A percentile compares a stretch with the other conserved stretches of the same genome.
phyloP scores from a whole-genome alignment of 768 basidiomycete species.

The Mycena leptocephala region DNA sequence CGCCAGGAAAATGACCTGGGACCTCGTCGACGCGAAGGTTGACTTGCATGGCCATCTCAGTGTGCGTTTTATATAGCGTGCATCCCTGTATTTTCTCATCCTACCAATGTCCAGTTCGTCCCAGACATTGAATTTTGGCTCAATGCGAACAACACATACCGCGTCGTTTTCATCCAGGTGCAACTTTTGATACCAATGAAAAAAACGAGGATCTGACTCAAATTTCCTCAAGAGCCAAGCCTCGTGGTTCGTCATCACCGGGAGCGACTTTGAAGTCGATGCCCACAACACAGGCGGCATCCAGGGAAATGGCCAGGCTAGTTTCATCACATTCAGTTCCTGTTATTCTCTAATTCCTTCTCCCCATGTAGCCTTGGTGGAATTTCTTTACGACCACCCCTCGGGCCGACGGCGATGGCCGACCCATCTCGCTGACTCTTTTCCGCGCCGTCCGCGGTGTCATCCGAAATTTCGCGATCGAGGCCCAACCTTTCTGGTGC shows the following conservation, averaged over 20 bases:
- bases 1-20: constrained; percentile 58
- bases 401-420: constrained; percentile 69
- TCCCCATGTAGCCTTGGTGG: constrained; percentile 65
- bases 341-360: not conserved
- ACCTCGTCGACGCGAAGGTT: constrained; percentile 47
- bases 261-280: constrained; percentile 69
- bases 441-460: constrained; percentile 60
- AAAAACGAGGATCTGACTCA: not conserved
- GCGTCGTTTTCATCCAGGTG: constrained; percentile 76
- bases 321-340: not conserved
- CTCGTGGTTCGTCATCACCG: constrained; percentile 77
- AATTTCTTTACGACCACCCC: constrained; percentile 64
- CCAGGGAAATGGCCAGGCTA: constrained; percentile 71
- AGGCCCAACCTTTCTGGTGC: constrained; percentile 75
- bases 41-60: constrained; percentile 50
- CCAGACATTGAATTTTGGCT: constrained; percentile 73
- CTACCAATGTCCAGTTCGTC: constrained; percentile 62
- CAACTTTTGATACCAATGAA: not conserved
- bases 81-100: not conserved
- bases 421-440: constrained; percentile 71
- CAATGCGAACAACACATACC: constrained; percentile 68
- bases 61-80: constrained; percentile 39
- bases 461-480: constrained; percentile 66
- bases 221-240: constrained; percentile 63
- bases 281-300: constrained; percentile 72